Evolutionary conservation across 139 green algal genomes (phyloP).

Genomic region (Chlorella sp.): DNA sequence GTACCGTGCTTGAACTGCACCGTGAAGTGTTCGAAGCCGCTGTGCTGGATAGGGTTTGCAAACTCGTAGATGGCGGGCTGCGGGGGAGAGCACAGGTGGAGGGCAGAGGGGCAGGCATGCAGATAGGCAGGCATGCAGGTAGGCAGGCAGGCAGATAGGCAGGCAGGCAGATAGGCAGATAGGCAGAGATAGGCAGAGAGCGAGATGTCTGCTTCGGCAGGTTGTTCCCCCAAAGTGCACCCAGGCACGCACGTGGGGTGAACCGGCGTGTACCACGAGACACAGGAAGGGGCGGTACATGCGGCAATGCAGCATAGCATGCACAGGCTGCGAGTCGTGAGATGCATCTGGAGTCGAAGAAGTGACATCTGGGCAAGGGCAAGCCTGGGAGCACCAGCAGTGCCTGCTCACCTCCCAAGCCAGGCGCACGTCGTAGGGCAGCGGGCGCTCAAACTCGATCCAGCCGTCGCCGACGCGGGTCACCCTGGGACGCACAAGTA

Average conservation of each 20-base stretch:
- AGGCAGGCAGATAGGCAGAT: background rate
- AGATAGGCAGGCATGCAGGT: background rate
- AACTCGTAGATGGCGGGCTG: slow-evolving; percentile 1
- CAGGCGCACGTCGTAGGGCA: slow-evolving; percentile 6
- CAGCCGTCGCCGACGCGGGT: background rate
- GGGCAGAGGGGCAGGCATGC: background rate
- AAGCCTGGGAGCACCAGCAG: background rate
- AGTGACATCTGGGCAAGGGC: background rate
- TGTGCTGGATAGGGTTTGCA: slow-evolving; percentile 3
- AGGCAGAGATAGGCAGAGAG: background rate
- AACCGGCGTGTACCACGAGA: too few relatives aligned
- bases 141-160: too few relatives aligned
- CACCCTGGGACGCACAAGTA: background rate
- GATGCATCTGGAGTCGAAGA: too few relatives aligned
- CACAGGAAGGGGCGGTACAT: too few relatives aligned
- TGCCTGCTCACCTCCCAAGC: background rate
- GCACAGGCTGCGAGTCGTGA: too few relatives aligned
- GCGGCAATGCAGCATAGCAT: too few relatives aligned
- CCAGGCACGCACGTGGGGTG: too few relatives aligned
- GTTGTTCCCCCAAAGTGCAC: too few relatives aligned
- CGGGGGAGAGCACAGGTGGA: background rate
- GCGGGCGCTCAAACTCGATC: slow-evolving; percentile 8
- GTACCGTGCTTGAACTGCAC: background rate
- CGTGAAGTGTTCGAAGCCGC: slow-evolving; percentile 15
- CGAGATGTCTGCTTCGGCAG: background rate